Percentiles rank a stretch among this genome's conserved stretches.
Conservation (phyloP, 345 rosid genomes). For the Rhodomyrtus tomentosa region DNA sequence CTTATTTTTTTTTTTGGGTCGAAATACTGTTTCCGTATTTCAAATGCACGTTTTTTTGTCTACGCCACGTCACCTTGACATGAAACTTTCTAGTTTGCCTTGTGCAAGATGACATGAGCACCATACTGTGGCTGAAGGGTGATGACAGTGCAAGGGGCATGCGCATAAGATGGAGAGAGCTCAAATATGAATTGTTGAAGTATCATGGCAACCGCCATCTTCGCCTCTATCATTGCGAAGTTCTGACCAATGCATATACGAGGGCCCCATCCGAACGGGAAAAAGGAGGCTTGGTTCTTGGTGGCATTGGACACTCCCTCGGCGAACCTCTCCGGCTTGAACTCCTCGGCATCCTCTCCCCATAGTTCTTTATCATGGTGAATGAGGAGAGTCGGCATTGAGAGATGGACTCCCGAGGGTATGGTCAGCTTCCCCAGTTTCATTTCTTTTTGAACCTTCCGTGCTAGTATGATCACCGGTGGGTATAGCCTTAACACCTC, state of each 20-base stretch:
- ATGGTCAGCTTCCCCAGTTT: slow-evolving; percentile 26
- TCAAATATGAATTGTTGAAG: slow-evolving; percentile 34
- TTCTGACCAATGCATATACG: slow-evolving; percentile 51
- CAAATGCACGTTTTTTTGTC: not conserved
- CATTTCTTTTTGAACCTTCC: slow-evolving; percentile 13
- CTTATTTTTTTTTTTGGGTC: too few relatives aligned
- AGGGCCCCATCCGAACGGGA: slow-evolving; percentile 53
- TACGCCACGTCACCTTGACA: not conserved
- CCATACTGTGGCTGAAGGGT: slow-evolving; percentile 43
- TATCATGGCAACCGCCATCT: slow-evolving; percentile 36
- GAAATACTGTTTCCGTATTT: too few relatives aligned
- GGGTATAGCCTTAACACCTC: slow-evolving; percentile 48
- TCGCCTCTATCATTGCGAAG: slow-evolving; percentile 52
- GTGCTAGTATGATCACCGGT: slow-evolving; percentile 1
- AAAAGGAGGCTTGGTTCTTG: slow-evolving; percentile 30
- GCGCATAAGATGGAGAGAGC: slow-evolving; percentile 45
- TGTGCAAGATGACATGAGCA: slow-evolving; percentile 11
- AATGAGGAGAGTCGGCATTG: slow-evolving; percentile 12
- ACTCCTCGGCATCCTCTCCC: slow-evolving; percentile 52
- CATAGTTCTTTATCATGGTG: slow-evolving; percentile 35
- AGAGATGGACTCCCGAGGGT: slow-evolving; percentile 20
- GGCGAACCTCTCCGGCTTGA: slow-evolving; percentile 50
- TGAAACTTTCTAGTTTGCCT: not conserved
- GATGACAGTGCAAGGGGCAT: slow-evolving; percentile 24
- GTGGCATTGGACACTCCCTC: slow-evolving; percentile 50